Evolutionary conservation across 1,284 basidiomycete species (phyloP).

Genomic region (Anthracocystis panici-leucophaei): DNA sequence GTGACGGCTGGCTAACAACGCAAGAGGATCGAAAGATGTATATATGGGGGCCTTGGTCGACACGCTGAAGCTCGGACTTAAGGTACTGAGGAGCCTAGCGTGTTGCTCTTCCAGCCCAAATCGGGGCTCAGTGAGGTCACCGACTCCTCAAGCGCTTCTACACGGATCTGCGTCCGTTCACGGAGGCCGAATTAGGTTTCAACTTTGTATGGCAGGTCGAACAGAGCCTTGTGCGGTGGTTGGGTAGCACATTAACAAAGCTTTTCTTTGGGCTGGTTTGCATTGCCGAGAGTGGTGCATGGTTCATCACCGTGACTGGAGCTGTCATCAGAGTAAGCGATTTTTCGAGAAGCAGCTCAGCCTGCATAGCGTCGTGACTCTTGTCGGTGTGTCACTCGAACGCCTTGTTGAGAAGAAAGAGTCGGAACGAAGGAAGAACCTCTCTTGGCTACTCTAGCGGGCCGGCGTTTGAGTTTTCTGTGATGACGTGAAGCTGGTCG

Average conservation of each 20-base stretch:
- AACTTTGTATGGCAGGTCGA: neutral
- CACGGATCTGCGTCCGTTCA: neutral
- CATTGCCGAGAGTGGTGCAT: slow-evolving; percentile 5
- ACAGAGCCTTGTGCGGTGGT: neutral
- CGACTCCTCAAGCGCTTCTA: neutral
- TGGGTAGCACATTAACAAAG: neutral
- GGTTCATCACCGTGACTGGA: neutral
- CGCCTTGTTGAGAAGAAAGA: neutral
- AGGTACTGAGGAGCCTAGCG: neutral
- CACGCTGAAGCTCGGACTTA: slow-evolving; percentile 3
- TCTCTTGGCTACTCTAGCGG: neutral
- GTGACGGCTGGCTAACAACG: too few species aligned
- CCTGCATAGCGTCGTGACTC: too few species aligned
- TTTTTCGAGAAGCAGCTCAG: too few species aligned
- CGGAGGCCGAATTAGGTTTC: neutral
- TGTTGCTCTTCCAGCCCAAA: neutral
- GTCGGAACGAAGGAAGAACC: neutral
- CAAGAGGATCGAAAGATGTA: neutral
- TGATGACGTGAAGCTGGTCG: slow-evolving; percentile 8
- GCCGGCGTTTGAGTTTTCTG: slow-evolving; percentile 1
- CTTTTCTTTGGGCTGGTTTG: neutral
- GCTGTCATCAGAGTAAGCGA: too few species aligned
- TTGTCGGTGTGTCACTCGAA: neutral
- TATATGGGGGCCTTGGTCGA: neutral
- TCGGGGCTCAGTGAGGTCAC: neutral